Evolutionary conservation across 2,329 filamentous ascomycete species (phyloP), one percentile per base, ranked within the genome.

Genomic region (Exophiala lecanii-corni): DNA sequence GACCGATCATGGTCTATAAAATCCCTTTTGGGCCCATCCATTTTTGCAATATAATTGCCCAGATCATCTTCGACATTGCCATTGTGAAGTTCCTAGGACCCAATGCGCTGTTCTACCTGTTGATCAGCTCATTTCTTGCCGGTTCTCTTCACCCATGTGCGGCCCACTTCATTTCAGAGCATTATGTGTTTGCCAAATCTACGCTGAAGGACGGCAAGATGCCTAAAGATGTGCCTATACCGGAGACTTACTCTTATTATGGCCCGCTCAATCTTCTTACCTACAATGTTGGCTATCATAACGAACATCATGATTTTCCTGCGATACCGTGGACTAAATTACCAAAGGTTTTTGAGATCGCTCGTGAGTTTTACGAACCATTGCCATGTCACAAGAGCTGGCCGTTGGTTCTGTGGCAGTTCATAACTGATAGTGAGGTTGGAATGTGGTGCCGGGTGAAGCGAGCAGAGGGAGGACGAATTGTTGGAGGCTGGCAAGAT

Each of bases 281-380:
- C 1, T 98, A 97, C 74, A 98, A 98, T 58, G 92, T 98, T 34
- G 92, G 92, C 40, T 72, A 96, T 59, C 92, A 98, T 73, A 98
- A 98, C 63, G 92, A 98, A 73, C 92, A 98, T 68, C 92, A 98
- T 65, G 92, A 98, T 66, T 98, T 98, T 69, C 92, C 92, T 9
- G 92, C 92, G 36, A 79, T 98, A 35, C 91, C 92, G 0, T 98
- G 92, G 92, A 96, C 89, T 7, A 76, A 84, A 21, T 75, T 98
- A 28, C 85, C 82, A 41, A 75, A 74, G 60, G 72, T 98, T 41
- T 81, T 89, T 60, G 69, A 79, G 51, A 85, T 94, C 43, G 92
- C 92, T 1, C 76, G 76, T 53, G 92, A 97, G 67, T 98, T 96
- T 62, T 98, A 98, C 68, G 80, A 84, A 53, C 84, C 86, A 47